phyloP scores from a whole-genome alignment of 352 stramenopile genomes.

The Pythium plurisporium region DNA sequence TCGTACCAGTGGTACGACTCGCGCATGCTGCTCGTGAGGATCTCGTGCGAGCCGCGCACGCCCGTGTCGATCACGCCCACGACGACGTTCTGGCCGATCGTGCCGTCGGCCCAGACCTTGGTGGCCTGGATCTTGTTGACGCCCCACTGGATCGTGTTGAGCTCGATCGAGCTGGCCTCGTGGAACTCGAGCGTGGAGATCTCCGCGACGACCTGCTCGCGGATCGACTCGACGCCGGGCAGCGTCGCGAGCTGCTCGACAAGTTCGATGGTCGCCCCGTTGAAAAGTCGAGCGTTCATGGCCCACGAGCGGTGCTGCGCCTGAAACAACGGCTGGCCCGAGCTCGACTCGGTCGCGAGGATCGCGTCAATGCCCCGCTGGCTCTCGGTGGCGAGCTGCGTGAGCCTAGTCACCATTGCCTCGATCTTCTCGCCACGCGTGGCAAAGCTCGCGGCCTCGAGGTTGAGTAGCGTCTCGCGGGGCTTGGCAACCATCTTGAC shows the following conservation, averaged over 20 bases:
- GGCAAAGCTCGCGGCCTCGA: constrained; percentile 2
- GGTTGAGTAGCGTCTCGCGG: not conserved
- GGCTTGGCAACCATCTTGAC: constrained; percentile 1
- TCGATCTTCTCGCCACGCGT: constrained; percentile 12
- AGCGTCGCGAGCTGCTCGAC: constrained; percentile 20
- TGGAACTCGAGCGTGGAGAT: too few relatives aligned
- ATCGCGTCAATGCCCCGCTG: constrained; percentile 2
- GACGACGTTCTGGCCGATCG: too few relatives aligned
- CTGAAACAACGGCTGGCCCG: not conserved
- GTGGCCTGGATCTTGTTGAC: too few relatives aligned
- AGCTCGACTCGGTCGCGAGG: not conserved
- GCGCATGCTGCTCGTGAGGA: too few relatives aligned
- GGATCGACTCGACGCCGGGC: constrained; percentile 16
- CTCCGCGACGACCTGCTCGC: constrained; percentile 9
- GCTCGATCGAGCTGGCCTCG: too few relatives aligned
- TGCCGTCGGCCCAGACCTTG: too few relatives aligned
- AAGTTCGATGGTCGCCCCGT: too few relatives aligned
- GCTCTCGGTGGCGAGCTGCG: not conserved
- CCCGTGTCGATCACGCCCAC: too few relatives aligned
- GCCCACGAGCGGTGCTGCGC: constrained; percentile 15
- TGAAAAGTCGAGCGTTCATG: constrained; percentile 18
- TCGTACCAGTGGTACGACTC: too few relatives aligned
- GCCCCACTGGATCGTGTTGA: too few relatives aligned
- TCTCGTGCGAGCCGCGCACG: too few relatives aligned
- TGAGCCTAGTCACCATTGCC: constrained; percentile 5